Percentiles rank a stretch among this genome's conserved stretches.
These are phyloP conservation scores for Penicillium cosmopolitanum DNA, from an alignment of 495 filamentous ascomycete species.

Conservation along the genomic window DNA sequence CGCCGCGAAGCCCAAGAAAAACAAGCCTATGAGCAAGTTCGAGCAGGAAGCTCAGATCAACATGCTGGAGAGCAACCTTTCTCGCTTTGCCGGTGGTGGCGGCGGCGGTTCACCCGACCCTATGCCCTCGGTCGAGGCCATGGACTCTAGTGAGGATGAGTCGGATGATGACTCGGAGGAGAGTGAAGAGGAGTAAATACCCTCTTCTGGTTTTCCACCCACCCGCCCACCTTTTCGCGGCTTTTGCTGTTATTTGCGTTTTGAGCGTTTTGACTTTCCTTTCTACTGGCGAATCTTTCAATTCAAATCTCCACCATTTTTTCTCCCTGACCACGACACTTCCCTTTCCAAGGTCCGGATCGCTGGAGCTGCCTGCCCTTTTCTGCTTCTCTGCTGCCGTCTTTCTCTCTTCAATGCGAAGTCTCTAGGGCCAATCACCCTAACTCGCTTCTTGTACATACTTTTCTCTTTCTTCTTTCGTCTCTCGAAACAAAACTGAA, in stretches of 20 bases:
- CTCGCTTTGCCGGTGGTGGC: constrained; percentile 49
- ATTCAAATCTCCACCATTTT: background rate
- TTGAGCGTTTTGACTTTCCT: background rate
- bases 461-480: constrained; percentile 7
- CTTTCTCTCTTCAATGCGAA: background rate
- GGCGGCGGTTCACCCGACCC: constrained; percentile 45
- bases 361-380: background rate
- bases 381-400: background rate
- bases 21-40: constrained; percentile 95
- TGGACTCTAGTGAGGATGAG: constrained; percentile 54
- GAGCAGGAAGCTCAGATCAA: constrained; percentile 91
- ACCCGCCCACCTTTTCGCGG: too few species aligned
- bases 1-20: constrained; percentile 82
- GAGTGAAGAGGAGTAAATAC: constrained; percentile 55
- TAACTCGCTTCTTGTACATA: background rate
- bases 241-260: background rate
- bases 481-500: constrained; percentile 16
- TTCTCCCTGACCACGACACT: background rate
- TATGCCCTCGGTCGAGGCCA: constrained; percentile 48
- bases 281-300: constrained; percentile 1
- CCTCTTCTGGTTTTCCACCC: background rate
- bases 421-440: background rate
- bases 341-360: background rate
- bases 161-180: constrained; percentile 56
- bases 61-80: constrained; percentile 65